A percentile compares a stretch with the other conserved stretches of the same genome.
Evolutionary conservation across 1,284 basidiomycete species (phyloP).

Genomic region (Sanghuangporus weigelae): DNA sequence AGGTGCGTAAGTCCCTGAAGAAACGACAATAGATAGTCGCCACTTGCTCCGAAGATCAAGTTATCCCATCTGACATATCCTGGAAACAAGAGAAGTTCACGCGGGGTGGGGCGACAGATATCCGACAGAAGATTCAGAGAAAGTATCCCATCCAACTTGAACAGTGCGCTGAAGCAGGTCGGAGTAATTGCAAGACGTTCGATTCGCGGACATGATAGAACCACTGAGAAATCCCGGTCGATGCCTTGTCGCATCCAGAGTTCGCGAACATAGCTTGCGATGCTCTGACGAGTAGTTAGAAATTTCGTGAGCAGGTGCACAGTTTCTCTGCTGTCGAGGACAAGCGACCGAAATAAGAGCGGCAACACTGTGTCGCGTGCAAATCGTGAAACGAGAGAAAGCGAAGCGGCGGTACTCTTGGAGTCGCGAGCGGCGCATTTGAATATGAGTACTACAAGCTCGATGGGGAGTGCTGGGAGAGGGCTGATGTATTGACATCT

Average conservation of each 20-base stretch:
- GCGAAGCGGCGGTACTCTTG: constrained; percentile 4
- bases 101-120: neutral
- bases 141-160: neutral
- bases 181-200: neutral
- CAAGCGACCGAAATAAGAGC: constrained; percentile 15
- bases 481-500: neutral
- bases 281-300: neutral
- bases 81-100: neutral
- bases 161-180: constrained; percentile 5
- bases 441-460: constrained; percentile 15
- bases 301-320: neutral
- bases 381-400: constrained; percentile 15
- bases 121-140: neutral
- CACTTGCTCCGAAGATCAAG: neutral
- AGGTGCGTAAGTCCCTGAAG: constrained; percentile 4
- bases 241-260: constrained; percentile 5
- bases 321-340: neutral
- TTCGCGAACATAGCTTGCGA: constrained; percentile 3
- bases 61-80: neutral
- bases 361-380: constrained; percentile 11
- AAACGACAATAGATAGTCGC: neutral
- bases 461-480: constrained; percentile 12
- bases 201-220: neutral
- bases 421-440: constrained; percentile 8
- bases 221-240: neutral